Percentiles rank a stretch among this genome's conserved stretches.
phyloP scores from a whole-genome alignment of 2,329 filamentous ascomycete species.

The Colletotrichum sp. region DNA sequence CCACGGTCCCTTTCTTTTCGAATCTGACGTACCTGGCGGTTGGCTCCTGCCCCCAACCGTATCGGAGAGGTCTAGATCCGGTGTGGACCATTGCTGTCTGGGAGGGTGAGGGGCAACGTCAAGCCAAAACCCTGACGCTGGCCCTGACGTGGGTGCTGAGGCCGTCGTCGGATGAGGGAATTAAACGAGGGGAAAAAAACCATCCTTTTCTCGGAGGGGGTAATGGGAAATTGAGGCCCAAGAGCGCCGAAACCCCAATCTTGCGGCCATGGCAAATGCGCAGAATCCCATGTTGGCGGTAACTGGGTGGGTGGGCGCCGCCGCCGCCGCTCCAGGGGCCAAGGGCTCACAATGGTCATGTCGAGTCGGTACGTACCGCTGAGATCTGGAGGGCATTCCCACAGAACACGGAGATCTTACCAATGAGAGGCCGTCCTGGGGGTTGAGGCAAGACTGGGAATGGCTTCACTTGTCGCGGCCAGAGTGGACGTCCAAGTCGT shows the following conservation, averaged over 20 bases:
- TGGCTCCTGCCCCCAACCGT: background rate
- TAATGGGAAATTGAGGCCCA: slow-evolving; percentile 18
- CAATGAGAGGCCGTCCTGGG: background rate
- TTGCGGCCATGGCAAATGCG: slow-evolving; percentile 9
- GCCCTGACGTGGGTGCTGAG: background rate
- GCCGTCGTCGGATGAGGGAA: background rate
- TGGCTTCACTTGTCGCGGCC: slow-evolving; percentile 1
- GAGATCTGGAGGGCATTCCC: slow-evolving; percentile 1
- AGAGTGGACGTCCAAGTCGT: background rate
- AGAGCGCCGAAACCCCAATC: background rate
- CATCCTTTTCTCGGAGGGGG: background rate
- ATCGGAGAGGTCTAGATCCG: slow-evolving; percentile 2
- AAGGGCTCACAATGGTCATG: background rate
- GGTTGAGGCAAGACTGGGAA: background rate
- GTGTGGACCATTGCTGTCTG: background rate
- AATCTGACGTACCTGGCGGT: background rate
- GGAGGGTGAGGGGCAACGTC: background rate
- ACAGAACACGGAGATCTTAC: background rate
- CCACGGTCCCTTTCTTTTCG: background rate
- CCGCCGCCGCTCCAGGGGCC: background rate
- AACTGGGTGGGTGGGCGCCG: background rate
- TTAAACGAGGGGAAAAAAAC: background rate
- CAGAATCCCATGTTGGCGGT: slow-evolving; percentile 16
- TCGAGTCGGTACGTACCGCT: background rate
- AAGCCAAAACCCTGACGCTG: background rate